Conservation (phyloP, 2,329 filamentous ascomycete species). For the Cadophora malorum region DNA sequence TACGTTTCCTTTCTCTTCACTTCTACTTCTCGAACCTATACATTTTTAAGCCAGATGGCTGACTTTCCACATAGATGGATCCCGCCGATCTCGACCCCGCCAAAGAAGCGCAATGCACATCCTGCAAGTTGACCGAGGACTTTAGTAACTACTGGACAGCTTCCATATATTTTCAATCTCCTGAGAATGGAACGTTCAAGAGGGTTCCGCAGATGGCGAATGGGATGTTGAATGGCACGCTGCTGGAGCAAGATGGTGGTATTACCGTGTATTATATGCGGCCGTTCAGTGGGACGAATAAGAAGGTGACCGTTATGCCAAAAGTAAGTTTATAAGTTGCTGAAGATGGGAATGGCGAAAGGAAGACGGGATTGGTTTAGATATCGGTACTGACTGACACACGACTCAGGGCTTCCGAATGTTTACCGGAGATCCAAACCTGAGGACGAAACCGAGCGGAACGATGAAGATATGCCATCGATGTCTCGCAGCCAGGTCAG, state of each 20-base stretch:
- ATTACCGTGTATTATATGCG: slow-evolving; percentile 60
- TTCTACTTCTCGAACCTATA: neutral
- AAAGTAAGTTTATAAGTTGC: slow-evolving; percentile 46
- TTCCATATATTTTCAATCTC: slow-evolving; percentile 32
- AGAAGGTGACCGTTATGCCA: slow-evolving; percentile 27
- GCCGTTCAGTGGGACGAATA: slow-evolving; percentile 42
- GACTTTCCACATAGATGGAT: slow-evolving; percentile 22
- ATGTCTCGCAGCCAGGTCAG: slow-evolving; percentile 51
- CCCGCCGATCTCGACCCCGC: slow-evolving; percentile 22
- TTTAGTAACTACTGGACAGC: slow-evolving; percentile 39
- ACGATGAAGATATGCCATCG: slow-evolving; percentile 60
- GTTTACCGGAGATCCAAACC: slow-evolving; percentile 63
- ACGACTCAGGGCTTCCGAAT: slow-evolving; percentile 62
- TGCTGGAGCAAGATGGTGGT: slow-evolving; percentile 48
- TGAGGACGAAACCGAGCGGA: slow-evolving; percentile 53
- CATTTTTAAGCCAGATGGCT: neutral
- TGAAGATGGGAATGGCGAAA: too few species aligned
- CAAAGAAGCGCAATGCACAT: slow-evolving; percentile 29
- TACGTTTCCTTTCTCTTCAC: neutral
- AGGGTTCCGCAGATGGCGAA: slow-evolving; percentile 32
- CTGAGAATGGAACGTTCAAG: slow-evolving; percentile 31
- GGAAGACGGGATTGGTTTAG: too few species aligned
- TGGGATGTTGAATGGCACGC: slow-evolving; percentile 27
- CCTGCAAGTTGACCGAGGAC: slow-evolving; percentile 34
- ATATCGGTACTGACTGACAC: neutral